These are phyloP conservation scores for Lepidium campestre DNA, from an alignment of 441 rosid genomes.

Conservation along the genomic window DNA sequence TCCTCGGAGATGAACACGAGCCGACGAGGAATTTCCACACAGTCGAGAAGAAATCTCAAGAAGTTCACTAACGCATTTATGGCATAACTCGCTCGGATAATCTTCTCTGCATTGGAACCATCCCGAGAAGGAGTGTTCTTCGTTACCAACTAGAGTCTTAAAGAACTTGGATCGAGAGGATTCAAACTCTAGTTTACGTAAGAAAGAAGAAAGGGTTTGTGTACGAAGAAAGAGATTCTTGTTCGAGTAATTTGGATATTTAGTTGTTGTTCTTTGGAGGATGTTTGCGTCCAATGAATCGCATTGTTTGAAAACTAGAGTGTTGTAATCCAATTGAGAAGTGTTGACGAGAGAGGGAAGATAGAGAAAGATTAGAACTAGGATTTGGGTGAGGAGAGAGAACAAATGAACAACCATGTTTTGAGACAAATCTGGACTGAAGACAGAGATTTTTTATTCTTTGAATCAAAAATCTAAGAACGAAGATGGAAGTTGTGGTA, in stretches of 20 bases:
- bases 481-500: constrained; percentile 10
- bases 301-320: constrained; percentile 52
- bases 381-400: constrained; percentile 15
- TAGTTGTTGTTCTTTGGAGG: constrained; percentile 12
- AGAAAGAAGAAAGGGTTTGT: constrained; percentile 36
- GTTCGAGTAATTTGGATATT: neutral
- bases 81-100: constrained; percentile 39
- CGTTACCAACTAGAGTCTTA: constrained; percentile 43
- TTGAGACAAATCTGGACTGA: neutral
- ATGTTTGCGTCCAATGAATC: constrained; percentile 17
- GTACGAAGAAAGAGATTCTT: constrained; percentile 24
- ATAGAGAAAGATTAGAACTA: constrained; percentile 12
- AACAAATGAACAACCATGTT: constrained; percentile 7
- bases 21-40: constrained; percentile 45
- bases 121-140: constrained; percentile 43
- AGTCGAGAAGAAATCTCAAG: constrained; percentile 28
- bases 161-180: constrained; percentile 48
- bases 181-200: constrained; percentile 36
- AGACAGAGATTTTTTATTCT: neutral
- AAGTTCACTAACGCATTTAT: constrained; percentile 43
- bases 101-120: constrained; percentile 67
- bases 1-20: constrained; percentile 64
- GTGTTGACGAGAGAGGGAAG: constrained; percentile 10
- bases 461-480: neutral
- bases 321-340: constrained; percentile 29